Evolutionary conservation across 1,139 yeast species (phyloP), one percentile per base, ranked within the genome.

Genomic region (Pneumocystis oryctolagi): DNA sequence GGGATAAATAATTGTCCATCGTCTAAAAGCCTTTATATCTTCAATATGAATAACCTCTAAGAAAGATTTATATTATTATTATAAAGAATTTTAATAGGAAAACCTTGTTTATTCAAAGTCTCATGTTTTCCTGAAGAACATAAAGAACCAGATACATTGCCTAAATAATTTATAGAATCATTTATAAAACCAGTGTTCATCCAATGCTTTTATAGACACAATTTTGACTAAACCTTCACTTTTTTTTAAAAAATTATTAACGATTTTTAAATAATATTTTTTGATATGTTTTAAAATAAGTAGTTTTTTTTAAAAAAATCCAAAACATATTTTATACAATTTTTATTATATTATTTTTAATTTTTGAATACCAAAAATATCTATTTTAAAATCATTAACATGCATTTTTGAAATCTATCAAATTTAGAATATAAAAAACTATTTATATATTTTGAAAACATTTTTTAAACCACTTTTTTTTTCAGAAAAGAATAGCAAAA

Each of bases 1-100:
- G 18, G 98, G 98, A 71, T 92, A 92, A 57, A 92, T 40, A 28
- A 63, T 60, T 25, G 58, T 56, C 65, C 65, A 64, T 47, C n/a
- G 20, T 3, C 31, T 30, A 47, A 47, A 47, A 3, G 18, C 31
- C 31, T 47, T 25, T 47, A n/a, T 25, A 47, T 47, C 25, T 47
- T 25, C 55, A 25, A 25, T 47, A 25, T 47, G 25, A 47, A 47
- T 12, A 47, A 16, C 12, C n/a, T 47, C 25, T 37, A 37, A 47
- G 55, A 47, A 9, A 6, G 2, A 47, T 47, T 31, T 47, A 14
- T 25, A 25, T 47, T 31, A 12, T n/a, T n/a, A n/a, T 25, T 25
- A 42, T 42, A 42, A 20, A 20, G 12, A 25, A 6, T 47, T 16
- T 47, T 47, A 40, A 3, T 1, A 47, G 31, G 25, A 47, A 28